Evolutionary conservation across 2,329 filamentous ascomycete genomes (phyloP).

Genomic region (Epichloe gansuensis): DNA sequence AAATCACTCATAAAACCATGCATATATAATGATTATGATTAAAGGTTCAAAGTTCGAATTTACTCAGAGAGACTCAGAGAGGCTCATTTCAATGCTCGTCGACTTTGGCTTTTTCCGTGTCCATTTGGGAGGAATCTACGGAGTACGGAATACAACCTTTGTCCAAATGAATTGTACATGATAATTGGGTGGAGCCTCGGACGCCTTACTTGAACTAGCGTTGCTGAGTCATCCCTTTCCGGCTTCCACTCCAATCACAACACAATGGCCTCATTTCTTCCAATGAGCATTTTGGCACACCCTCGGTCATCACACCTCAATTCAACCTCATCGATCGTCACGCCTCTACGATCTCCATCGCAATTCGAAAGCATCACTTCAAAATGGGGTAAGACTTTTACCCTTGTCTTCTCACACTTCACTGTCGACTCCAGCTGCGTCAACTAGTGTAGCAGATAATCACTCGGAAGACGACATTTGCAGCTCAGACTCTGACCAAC

Average conservation of each 20-base stretch:
- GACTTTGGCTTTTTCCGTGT: too few species aligned
- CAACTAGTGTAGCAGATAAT: neutral
- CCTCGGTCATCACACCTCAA: constrained; percentile 15
- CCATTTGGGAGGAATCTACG: too few species aligned
- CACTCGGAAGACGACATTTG: neutral
- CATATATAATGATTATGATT: neutral
- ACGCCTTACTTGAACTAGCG: neutral
- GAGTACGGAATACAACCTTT: too few species aligned
- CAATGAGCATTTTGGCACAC: constrained; percentile 14
- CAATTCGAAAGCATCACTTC: constrained; percentile 15
- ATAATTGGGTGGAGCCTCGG: neutral
- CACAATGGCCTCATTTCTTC: constrained; percentile 24
- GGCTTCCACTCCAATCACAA: constrained; percentile 19
- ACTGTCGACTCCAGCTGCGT: neutral
- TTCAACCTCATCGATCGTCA: constrained; percentile 13
- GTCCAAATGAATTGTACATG: neutral
- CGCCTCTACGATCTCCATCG: constrained; percentile 11
- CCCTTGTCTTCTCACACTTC: neutral
- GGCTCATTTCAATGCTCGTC: neutral
- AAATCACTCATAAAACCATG: neutral
- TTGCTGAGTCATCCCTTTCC: constrained; percentile 23
- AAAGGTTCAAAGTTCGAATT: neutral
- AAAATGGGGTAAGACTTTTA: constrained; percentile 28
- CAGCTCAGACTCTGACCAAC: constrained; percentile 5
- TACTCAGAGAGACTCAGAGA: neutral